Evolutionary conservation across 352 stramenopile species (phyloP).

Genomic region (Globisporangium perplexum): DNA sequence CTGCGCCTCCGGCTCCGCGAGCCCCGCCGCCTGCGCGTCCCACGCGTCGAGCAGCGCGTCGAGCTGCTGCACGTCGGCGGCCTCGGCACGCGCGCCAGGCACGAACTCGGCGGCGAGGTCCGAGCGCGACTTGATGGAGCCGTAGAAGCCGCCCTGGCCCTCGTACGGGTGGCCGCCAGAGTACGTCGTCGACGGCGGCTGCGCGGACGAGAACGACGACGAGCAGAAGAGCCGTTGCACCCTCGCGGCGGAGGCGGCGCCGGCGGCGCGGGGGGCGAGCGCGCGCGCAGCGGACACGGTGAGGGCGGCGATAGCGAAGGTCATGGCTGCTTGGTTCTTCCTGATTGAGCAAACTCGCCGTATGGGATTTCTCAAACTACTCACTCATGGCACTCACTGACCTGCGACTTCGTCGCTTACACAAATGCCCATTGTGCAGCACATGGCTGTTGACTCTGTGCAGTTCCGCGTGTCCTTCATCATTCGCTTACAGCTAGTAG

Average conservation of each 20-base stretch:
- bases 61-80: slow-evolving; percentile 49
- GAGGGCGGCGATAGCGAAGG: too few relatives aligned
- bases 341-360: too few relatives aligned
- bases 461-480: too few relatives aligned
- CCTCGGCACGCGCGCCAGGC: slow-evolving; percentile 59
- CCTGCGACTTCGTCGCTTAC: too few relatives aligned
- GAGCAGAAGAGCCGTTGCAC: background rate
- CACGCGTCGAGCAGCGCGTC: slow-evolving; percentile 55
- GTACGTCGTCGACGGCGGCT: slow-evolving; percentile 65
- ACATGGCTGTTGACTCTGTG: too few relatives aligned
- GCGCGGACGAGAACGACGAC: background rate
- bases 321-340: background rate
- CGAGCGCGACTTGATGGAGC: slow-evolving; percentile 73
- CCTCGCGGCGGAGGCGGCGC: background rate
- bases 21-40: slow-evolving; percentile 30
- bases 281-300: too few relatives aligned
- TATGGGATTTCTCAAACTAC: too few relatives aligned
- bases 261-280: background rate
- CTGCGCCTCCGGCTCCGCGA: slow-evolving; percentile 28
- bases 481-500: too few relatives aligned
- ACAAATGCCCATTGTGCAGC: too few relatives aligned
- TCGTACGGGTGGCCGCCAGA: slow-evolving; percentile 84
- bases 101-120: slow-evolving; percentile 58
- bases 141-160: slow-evolving; percentile 90
- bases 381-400: too few relatives aligned